Conservation (phyloP, 164 flowering plant genomes). For the grape (Vitis vinifera) region ASM3070453v1 NC_081806.1:19365001-19365500, state of each 20-base stretch:
- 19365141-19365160: slow-evolving; percentile 93
- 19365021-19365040: neutral
- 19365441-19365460: slow-evolving; percentile 55
- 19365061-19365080: slow-evolving; percentile 66
- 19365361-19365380: slow-evolving; percentile 77
- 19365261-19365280: slow-evolving; percentile 56
- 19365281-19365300: slow-evolving; percentile 59
- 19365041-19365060: slow-evolving; percentile 33
- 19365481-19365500: slow-evolving; percentile 63
- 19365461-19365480: slow-evolving; percentile 62
- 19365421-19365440: slow-evolving; percentile 39
- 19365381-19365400: slow-evolving; percentile 99
- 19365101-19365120: slow-evolving; percentile 66
- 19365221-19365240: slow-evolving; percentile 75
- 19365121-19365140: slow-evolving; percentile 80
- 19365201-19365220: slow-evolving; percentile 50
- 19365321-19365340: slow-evolving; percentile 48
- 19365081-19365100: slow-evolving; percentile 95
- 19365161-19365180: slow-evolving; percentile 32
- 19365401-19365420: slow-evolving; percentile 64
- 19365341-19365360: slow-evolving; percentile 72
- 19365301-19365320: slow-evolving; percentile 48
- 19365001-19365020: neutral
- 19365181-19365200: slow-evolving; percentile 29
- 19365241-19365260: slow-evolving; percentile 92